Percentiles rank a stretch among this genome's conserved stretches.
Evolutionary conservation across 2,329 filamentous ascomycete genomes (phyloP).

Genomic region (Calonectria montana): DNA sequence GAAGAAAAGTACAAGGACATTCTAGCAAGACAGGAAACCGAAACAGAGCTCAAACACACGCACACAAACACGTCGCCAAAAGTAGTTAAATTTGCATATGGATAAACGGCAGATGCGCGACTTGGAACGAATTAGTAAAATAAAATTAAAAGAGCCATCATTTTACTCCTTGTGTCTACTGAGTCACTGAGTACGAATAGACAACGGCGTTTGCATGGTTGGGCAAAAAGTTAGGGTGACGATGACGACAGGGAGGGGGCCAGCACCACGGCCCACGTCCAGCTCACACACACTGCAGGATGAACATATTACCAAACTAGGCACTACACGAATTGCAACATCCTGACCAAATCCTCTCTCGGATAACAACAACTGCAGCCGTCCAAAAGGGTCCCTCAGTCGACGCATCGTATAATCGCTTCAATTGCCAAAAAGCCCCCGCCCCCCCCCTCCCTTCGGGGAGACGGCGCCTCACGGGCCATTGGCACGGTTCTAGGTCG

Average conservation of each 20-base stretch:
- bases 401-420: neutral
- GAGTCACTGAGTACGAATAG: neutral
- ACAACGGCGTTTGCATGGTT: neutral
- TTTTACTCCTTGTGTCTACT: neutral
- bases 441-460: neutral
- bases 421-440: neutral
- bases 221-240: constrained; percentile 3
- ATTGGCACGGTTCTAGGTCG: neutral
- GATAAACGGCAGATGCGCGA: neutral
- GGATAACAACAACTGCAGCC: neutral
- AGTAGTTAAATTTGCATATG: neutral
- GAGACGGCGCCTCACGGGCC: neutral
- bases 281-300: neutral
- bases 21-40: constrained; percentile 2
- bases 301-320: neutral
- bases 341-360: neutral
- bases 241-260: constrained; percentile 8
- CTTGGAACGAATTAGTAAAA: neutral
- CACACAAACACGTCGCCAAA: neutral
- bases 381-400: neutral
- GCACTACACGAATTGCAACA: neutral
- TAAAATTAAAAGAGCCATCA: neutral
- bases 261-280: constrained; percentile 3
- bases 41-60: neutral
- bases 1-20: neutral